Conservation (phyloP, 371 early-diverging fungal genomes). For the Fennellomyces sp. region DNA sequence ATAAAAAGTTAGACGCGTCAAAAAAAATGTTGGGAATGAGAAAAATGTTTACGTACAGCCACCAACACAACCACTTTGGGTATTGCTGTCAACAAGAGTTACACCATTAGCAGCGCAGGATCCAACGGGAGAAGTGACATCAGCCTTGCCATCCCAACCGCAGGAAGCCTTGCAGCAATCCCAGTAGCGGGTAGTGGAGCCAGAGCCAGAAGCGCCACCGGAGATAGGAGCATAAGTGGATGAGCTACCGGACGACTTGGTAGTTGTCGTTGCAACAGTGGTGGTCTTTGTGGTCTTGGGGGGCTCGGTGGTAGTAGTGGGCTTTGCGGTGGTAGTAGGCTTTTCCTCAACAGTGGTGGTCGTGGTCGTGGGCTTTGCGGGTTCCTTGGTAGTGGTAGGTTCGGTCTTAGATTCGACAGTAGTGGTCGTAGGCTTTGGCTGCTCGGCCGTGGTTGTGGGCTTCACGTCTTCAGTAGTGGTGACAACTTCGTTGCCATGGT, state of each 20-base stretch:
- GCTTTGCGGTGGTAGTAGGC: constrained; percentile 17
- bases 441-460: not conserved
- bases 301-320: constrained; percentile 7
- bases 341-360: not conserved
- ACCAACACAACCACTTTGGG: constrained; percentile 37
- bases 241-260: constrained; percentile 2
- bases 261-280: not conserved
- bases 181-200: constrained; percentile 50
- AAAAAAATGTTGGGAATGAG: no score
- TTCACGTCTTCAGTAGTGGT: not conserved
- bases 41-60: constrained; percentile 28
- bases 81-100: constrained; percentile 22
- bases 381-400: constrained; percentile 4
- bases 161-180: constrained; percentile 56
- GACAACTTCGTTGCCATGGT: no score
- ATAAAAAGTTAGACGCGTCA: no score
- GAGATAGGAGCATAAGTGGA: constrained; percentile 16
- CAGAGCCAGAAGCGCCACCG: constrained; percentile 32
- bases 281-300: constrained; percentile 6
- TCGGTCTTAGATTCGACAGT: not conserved
- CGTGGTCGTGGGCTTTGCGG: constrained; percentile 3
- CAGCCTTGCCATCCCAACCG: constrained; percentile 41
- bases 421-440: not conserved
- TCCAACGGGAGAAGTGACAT: constrained; percentile 32
- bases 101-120: constrained; percentile 39